Evolutionary conservation across 2,329 filamentous ascomycete genomes (phyloP), one percentile per base, ranked within the genome.

Genomic region (Sporothrix sp.): DNA sequence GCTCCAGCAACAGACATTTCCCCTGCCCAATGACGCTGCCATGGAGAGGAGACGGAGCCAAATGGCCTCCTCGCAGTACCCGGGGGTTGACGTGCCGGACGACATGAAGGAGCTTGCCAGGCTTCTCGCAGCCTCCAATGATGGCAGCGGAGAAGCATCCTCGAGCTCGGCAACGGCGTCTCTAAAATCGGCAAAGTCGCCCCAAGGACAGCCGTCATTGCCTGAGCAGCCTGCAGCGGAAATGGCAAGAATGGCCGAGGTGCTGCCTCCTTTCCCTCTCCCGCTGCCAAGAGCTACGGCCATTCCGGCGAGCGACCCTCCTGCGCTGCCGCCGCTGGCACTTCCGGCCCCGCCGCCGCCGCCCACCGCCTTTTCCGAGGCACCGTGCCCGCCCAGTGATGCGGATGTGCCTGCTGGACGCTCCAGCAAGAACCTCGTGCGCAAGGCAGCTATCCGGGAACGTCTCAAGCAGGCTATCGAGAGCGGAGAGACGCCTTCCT

Each of bases 401-500:
- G 60, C 61, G 0, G 58, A 59, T 27, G 58, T 59, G 11, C 61
- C 47, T 74, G 65, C 58, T 71, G 65, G 54, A 7, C 64, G 77
- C 66, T 67, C 77, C 65, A 71, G 82, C 74, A 77, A 85, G 74
- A 74, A 84, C 69, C 65, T 71, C 20, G 75, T 80, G 3, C 80
- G 81, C 60, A 85, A 86, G 57, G 69, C 75, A 39, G 70, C 76
- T 2, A 80, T 81, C 57, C 75, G 73, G 60, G 74, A 81, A 55
- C 74, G 74, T 37, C 62, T 84, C 2, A 75, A 82, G 56, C 69
- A 71, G 35, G 81, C 80, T 0, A 82, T 97, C 49, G 75, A 75
- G n/a, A 80, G 81, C 50, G 93, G 93, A 5, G 79, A 89, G 57
- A 84, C 90, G 73, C 93, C 93, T 0, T 84, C 85, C 1, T 97